Percentiles rank a stretch among this genome's conserved stretches.
phyloP scores from a whole-genome alignment of 1,284 basidiomycete species.

The Cutaneotrichosporon mucoides region DNA sequence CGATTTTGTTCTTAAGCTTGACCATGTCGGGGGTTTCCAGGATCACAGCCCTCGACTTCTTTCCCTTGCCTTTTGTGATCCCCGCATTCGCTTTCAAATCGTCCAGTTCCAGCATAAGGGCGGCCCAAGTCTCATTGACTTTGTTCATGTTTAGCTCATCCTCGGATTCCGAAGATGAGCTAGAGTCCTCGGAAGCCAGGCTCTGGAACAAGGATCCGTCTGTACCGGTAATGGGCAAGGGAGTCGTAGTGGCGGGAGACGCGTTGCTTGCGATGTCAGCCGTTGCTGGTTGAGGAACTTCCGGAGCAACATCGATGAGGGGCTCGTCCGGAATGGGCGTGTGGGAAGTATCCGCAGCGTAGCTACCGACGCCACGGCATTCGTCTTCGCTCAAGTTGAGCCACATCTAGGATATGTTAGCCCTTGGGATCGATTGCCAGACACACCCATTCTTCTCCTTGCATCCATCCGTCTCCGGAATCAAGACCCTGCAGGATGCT shows the following conservation, averaged over 20 bases:
- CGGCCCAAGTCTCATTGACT: conserved; percentile 43
- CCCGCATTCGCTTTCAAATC: conserved; percentile 8
- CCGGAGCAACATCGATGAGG: conserved; percentile 6
- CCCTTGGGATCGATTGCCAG: neutral
- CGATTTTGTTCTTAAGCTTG: conserved; percentile 57
- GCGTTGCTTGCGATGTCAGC: neutral
- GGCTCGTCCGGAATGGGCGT: conserved; percentile 1
- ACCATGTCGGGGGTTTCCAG: conserved; percentile 51
- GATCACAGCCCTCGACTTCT: conserved; percentile 41
- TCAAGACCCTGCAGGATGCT: conserved; percentile 49
- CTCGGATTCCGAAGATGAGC: conserved; percentile 29
- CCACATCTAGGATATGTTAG: conserved; percentile 57
- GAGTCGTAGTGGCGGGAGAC: neutral
- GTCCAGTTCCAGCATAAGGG: conserved; percentile 55
- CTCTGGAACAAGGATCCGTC: conserved; percentile 32
- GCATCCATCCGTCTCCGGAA: conserved; percentile 69
- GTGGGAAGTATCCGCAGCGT: conserved; percentile 5
- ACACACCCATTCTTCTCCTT: conserved; percentile 87
- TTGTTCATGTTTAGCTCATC: conserved; percentile 59
- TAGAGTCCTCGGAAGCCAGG: conserved; percentile 11
- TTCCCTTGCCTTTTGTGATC: conserved; percentile 30
- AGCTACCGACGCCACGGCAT: conserved; percentile 44
- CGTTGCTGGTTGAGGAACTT: neutral
- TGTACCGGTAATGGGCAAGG: neutral
- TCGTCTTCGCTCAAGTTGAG: conserved; percentile 65